Base-by-base conservation (phyloP, 495 filamentous ascomycete species). In the Annulohypoxylon stygium region DNA sequence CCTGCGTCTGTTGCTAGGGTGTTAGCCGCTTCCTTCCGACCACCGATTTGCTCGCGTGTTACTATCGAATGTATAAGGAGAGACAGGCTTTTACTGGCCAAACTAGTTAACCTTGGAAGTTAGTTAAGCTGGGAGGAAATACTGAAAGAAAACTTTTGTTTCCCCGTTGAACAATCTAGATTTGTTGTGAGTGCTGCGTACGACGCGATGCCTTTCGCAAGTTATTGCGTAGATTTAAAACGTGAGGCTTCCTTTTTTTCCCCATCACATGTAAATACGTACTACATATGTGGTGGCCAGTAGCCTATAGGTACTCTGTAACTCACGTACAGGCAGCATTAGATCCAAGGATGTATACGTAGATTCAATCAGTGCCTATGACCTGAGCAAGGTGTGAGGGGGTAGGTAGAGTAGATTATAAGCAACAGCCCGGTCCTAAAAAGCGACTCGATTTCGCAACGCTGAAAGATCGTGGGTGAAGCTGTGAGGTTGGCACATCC, bases 1-100 rank as follows among this genome's bases (percentile, higher is more conserved):
- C 65, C 71, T 74, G 50, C 66, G 9, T 74, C 48, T 62, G 61
- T 50, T 33, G 36, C 34, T 50, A 39, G 23, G 43, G 30, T 43
- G 54, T 41, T 61, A 61, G 34, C 30, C 45, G 47, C 43, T 50
- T 37, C 14, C 39, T 23, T 16, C 26, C 37, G 51, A 45, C 43
- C 20, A 43, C 25, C 47, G 6, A 67, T 67, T 30, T 58, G 45
- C 45, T 51, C 54, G 51, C 64, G 58, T 67, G 41, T 58, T 48
- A 54, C 53, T 8, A 30, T 30, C 30, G 3, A 30, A 30, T 47
- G 25, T 26, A 12, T 47, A 39, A 14, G 12, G 18, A 10, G 12
- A 30, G 25, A 6, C 39, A 30, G 30, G 30, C 5, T 30, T 30
- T 30, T 30, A 30, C 18, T 7, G 30, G 57, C 12, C 20, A 23